Evolutionary conservation across 441 rosid species (phyloP).

Genomic region (Pelargonium citronellum): DNA sequence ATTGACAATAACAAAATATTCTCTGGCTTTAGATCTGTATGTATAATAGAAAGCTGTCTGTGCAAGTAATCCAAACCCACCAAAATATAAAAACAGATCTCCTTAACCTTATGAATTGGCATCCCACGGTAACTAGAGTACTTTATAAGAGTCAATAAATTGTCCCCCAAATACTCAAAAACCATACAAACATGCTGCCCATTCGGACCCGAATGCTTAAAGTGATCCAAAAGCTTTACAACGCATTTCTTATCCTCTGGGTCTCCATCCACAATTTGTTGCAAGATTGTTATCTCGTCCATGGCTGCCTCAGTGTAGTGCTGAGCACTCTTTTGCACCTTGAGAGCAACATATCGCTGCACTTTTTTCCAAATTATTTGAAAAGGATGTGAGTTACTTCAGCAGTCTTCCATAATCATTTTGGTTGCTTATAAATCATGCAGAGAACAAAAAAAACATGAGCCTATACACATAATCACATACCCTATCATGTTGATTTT

Average conservation of each 20-base stretch:
- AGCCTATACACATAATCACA: too few relatives aligned
- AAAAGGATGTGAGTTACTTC: too few relatives aligned
- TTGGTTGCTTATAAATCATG: too few relatives aligned
- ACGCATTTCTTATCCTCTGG: slow-evolving; percentile 49
- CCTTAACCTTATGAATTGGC: slow-evolving; percentile 49
- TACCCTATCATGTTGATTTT: too few relatives aligned
- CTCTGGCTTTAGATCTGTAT: slow-evolving; percentile 74
- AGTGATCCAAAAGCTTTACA: slow-evolving; percentile 72
- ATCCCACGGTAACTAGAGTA: slow-evolving; percentile 55
- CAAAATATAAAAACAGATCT: slow-evolving; percentile 47
- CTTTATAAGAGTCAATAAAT: slow-evolving; percentile 65
- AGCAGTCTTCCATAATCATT: too few relatives aligned
- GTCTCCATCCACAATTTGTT: slow-evolving; percentile 63
- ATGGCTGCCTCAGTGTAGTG: slow-evolving; percentile 71
- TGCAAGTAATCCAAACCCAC: slow-evolving; percentile 66
- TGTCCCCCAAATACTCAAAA: slow-evolving; percentile 70
- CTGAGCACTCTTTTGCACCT: slow-evolving; percentile 72
- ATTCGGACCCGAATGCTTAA: slow-evolving; percentile 69
- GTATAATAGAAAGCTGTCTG: slow-evolving; percentile 51
- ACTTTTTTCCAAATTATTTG: too few relatives aligned
- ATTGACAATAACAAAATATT: slow-evolving; percentile 53
- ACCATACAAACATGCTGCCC: slow-evolving; percentile 73
- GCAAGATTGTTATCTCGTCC: slow-evolving; percentile 66
- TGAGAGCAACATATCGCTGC: slow-evolving; percentile 68
- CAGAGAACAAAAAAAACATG: too few relatives aligned